These are phyloP conservation scores for Saccharomyces pastorianus DNA, from an alignment of 1,139 yeast genomes.

Conservation along the genomic window DNA sequence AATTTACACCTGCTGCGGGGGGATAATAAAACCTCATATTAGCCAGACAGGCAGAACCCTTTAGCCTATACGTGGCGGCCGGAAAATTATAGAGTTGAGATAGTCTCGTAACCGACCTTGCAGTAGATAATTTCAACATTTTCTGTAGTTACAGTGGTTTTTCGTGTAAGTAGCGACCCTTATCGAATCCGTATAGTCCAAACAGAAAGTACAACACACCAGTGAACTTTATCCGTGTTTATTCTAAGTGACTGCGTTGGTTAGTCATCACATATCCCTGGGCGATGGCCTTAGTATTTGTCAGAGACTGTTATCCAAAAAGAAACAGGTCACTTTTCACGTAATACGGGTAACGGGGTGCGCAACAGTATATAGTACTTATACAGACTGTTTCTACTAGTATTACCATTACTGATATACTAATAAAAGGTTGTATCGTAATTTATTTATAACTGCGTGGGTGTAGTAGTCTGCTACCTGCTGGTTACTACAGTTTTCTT, in stretches of 20 bases:
- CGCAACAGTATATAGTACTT: neutral
- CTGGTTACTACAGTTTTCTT: neutral
- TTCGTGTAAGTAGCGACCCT: neutral
- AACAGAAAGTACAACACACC: neutral
- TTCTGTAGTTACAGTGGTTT: neutral
- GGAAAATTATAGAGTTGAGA: constrained; percentile 2
- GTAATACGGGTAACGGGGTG: neutral
- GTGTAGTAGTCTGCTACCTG: too few species aligned
- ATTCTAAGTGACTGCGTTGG: neutral
- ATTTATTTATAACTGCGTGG: too few species aligned
- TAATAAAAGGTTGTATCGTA: neutral
- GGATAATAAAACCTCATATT: constrained; percentile 12
- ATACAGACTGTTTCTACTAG: too few species aligned
- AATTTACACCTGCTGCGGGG: constrained; percentile 21
- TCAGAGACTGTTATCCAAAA: neutral
- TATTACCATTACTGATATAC: too few species aligned
- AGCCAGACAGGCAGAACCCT: neutral
- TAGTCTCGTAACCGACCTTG: constrained; percentile 1
- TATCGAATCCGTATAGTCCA: neutral
- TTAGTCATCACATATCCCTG: neutral
- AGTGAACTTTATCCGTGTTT: neutral
- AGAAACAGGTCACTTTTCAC: neutral
- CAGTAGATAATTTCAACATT: constrained; percentile 5
- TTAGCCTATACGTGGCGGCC: neutral
- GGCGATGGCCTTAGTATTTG: neutral